Base-by-base conservation (phyloP, 345 rosid species). In the Litchi chinensis region DNA sequence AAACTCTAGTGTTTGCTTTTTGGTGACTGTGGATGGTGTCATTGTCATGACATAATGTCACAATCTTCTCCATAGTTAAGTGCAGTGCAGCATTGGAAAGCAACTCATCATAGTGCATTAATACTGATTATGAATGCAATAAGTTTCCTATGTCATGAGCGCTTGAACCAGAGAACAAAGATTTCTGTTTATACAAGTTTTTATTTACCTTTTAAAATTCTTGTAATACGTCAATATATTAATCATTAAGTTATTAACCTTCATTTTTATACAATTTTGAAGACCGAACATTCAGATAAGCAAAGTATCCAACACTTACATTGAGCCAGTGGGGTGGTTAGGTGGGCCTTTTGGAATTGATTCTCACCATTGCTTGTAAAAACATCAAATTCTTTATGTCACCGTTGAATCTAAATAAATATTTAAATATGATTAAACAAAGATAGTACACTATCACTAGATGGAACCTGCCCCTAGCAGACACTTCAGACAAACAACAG, bases 381-480 rank as follows among this genome's bases (percentile, higher is more conserved):
- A n/a, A 57, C 24, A 57, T 57, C 63, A 50, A 50, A 50, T 18
- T 6, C 8, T n/a, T 57, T 57, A 57, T 19, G 70, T 37, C 70
- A 67, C 21, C 26, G 15, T 44, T 67, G 70, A 21, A 43, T 39
- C 48, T 18, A 19, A 13, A 28, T 62, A 32, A 1, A 11, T 46
- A 8, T 46, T 46, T 46, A 11, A 11, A 37, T 5, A 41, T 22
- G 13, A 6, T 71, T 54, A 32, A 54, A 28, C 50, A 56, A 72
- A n/a, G 32, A 21, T 22, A 1, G 39, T 21, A 41, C 13, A 5
- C 28, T 19, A 19, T 21, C 66, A 69, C 32, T 50, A 57, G 76
- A 74, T 74, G 68, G 68, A 60, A 60, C 57, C 77, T 43, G 26
- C 24, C 54, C 66, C 9, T 8, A 52, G 5, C 40, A 24, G 57